A percentile compares a stretch with the other conserved stretches of the same genome.
phyloP scores from a whole-genome alignment of 768 basidiomycete genomes.

The Strobilomyces confusus region DNA sequence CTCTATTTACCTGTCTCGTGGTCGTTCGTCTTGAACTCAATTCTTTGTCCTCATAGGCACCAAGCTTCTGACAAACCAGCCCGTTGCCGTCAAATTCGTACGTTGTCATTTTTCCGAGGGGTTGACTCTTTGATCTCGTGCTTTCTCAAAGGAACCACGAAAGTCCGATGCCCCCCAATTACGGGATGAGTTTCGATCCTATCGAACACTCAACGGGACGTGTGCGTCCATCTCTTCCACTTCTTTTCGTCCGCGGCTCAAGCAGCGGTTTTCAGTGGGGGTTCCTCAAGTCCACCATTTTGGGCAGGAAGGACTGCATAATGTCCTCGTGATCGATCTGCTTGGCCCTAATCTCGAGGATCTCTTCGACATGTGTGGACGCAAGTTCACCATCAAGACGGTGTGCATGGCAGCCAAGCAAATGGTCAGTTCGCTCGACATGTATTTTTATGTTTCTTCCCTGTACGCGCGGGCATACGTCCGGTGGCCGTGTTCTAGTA shows the following conservation, averaged over 20 bases:
- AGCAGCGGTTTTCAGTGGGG: conserved; percentile 55
- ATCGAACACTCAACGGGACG: conserved; percentile 89
- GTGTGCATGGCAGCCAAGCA: conserved; percentile 99
- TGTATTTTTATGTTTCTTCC: background rate
- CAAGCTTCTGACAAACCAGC: conserved; percentile 79
- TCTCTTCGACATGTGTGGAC: conserved; percentile 97
- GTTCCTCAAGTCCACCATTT: conserved; percentile 99
- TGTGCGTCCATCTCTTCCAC: conserved; percentile 47
- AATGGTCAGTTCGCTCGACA: conserved; percentile 62
- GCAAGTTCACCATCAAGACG: conserved; percentile 96
- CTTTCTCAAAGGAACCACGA: conserved; percentile 70
- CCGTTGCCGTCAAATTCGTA: conserved; percentile 97
- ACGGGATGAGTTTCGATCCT: conserved; percentile 95
- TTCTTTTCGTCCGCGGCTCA: conserved; percentile 12
- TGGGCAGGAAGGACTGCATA: conserved; percentile 97
- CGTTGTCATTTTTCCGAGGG: conserved; percentile 30
- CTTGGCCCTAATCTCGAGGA: conserved; percentile 98
- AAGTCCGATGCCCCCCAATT: conserved; percentile 98
- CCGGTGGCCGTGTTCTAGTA: no score
- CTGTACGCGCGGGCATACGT: background rate
- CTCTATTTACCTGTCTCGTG: background rate
- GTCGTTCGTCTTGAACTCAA: conserved; percentile 11
- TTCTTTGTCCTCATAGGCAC: conserved; percentile 49
- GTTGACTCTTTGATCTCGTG: conserved; percentile 11
- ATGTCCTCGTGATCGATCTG: conserved; percentile 90